These are phyloP conservation scores for Candida boidinii DNA, from an alignment of 805 yeast species.

Conservation along the genomic window DNA sequence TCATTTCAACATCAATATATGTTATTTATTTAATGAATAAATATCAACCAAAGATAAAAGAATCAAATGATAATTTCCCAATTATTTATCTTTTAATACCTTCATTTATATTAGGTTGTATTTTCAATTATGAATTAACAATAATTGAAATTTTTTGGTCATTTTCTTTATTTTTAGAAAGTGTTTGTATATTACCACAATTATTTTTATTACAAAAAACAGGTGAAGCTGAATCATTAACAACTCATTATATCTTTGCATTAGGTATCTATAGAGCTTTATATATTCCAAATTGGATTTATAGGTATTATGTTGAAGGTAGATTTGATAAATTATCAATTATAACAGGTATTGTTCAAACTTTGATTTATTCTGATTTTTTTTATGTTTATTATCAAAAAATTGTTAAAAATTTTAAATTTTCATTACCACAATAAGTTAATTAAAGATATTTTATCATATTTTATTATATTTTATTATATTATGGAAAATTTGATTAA, in stretches of 20 bases:
- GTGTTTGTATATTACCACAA: conserved; percentile 89
- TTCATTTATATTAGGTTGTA: conserved; percentile 42
- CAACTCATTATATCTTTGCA: conserved; percentile 90
- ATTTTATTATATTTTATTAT: not conserved
- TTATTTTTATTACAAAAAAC: conserved; percentile 81
- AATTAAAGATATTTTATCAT: not conserved
- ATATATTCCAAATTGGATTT: conserved; percentile 92
- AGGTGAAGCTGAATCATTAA: conserved; percentile 81
- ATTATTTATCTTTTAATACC: conserved; percentile 63
- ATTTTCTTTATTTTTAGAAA: conserved; percentile 86
- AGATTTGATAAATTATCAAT: conserved; percentile 64
- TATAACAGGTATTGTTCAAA: conserved; percentile 77
- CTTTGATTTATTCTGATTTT: conserved; percentile 86
- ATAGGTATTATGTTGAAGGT: conserved; percentile 63
- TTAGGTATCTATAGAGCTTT: conserved; percentile 84
- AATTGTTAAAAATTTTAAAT: conserved; percentile 72
- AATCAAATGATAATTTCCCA: conserved; percentile 64
- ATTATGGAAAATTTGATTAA: not conserved
- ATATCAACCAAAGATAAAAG: conserved; percentile 51
- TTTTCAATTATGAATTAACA: conserved; percentile 61
- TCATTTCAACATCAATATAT: conserved; percentile 66
- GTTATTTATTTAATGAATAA: conserved; percentile 64
- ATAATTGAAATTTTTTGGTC: conserved; percentile 71
- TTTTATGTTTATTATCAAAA: conserved; percentile 81
- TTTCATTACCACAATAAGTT: conserved; percentile 40